Base-by-base conservation (phyloP, 192 early-diverging fungal genomes). In the Phlyctochytrium arcticum region DNA sequence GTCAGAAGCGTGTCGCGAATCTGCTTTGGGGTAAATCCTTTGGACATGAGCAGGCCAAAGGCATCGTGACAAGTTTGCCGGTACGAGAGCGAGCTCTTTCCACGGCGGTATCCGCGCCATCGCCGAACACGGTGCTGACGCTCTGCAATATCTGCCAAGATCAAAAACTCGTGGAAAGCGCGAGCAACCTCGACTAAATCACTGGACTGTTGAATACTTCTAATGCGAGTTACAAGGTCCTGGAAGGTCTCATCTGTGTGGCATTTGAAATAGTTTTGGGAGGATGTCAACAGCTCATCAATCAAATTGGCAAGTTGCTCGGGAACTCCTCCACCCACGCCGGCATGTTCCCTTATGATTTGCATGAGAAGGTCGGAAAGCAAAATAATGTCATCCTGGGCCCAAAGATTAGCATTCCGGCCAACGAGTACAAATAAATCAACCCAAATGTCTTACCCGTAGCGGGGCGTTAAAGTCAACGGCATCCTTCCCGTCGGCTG, bases 81-180 rank as follows among this genome's bases (percentile, higher is more conserved):
- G 60, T 66, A 73, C 8, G 33, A 54, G 31, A 73, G 55, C 10
- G 58, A 53, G 19, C 34, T 50, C 46, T 73, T 62, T 31, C 71
- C 71, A 15, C 71, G 48, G 35, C 71, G 58, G 42, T 73, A 73
- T 24, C 63, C 71, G 24, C 71, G 71, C 71, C 71, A 73, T 27
- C 71, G 19, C 9, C 71, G 48, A 12, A 73, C 62, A 9, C 71
- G 46, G 44, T 73, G 71, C 51, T 73, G 71, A 44, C 71, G 71
- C 35, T 73, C 71, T 17, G 71, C 71, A 44, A 73, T 60, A 17
- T 73, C 65, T 7, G 63, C 71, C 34, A 73, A 56, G 8, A 61
- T 73, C 33, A 73, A 35, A 39, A 68, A 66, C 42, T 73, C 71
- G 19, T 66, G 64, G 29, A 73, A 73, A 7, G 56, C 60, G 17